Percentiles rank a stretch among this genome's conserved stretches.
Evolutionary conservation across 306 rosid species (phyloP).

Genomic region (Vicia sativa): DNA sequence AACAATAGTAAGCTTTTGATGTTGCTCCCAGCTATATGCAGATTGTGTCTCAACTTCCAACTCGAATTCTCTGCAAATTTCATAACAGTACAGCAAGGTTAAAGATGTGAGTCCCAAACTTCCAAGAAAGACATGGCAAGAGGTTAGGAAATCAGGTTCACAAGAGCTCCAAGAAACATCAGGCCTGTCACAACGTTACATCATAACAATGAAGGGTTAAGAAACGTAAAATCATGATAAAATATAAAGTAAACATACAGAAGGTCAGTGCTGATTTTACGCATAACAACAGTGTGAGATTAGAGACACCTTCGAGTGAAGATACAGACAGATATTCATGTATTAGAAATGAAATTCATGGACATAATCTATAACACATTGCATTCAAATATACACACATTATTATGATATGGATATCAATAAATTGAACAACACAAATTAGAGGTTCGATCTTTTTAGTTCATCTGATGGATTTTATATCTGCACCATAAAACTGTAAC

Average conservation of each 20-base stretch:
- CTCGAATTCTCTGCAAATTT: slow-evolving; percentile 91
- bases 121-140: slow-evolving; percentile 99
- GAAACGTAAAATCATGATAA: slow-evolving; percentile 45
- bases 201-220: slow-evolving; percentile 67
- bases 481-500: slow-evolving; percentile 37
- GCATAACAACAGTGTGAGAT: slow-evolving; percentile 14
- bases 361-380: not conserved
- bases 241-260: slow-evolving; percentile 32
- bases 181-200: slow-evolving; percentile 92
- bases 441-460: not conserved
- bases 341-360: slow-evolving; percentile 20
- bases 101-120: slow-evolving; percentile 99
- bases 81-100: slow-evolving; percentile 99
- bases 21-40: slow-evolving; percentile 58
- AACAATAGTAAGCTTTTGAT: slow-evolving; percentile 42
- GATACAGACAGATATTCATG: not conserved
- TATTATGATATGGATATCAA: not conserved
- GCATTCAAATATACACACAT: slow-evolving; percentile 21
- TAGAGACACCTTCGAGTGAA: slow-evolving; percentile 2
- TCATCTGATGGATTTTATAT: slow-evolving; percentile 37
- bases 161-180: slow-evolving; percentile 99
- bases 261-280: slow-evolving; percentile 18
- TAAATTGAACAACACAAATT: not conserved
- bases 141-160: slow-evolving; percentile 98
- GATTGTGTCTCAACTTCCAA: slow-evolving; percentile 50